A percentile compares a stretch with the other conserved stretches of the same genome.
These are phyloP conservation scores for Solanum chiquidenum DNA, from an alignment of 257 asterid species.

Conservation along the genomic window DNA sequence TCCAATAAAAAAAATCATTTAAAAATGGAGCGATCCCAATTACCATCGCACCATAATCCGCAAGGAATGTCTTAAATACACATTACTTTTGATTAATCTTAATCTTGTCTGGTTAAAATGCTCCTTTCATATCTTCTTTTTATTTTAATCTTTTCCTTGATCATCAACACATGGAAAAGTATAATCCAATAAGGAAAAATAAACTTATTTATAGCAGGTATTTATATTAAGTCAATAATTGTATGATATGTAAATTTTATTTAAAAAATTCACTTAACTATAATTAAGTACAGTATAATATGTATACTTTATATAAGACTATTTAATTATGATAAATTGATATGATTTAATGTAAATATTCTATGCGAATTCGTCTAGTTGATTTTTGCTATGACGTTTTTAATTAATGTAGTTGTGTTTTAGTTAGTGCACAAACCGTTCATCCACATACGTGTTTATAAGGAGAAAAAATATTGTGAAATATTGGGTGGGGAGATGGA, in stretches of 20 bases:
- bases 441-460: neutral
- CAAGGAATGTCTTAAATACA: conserved; percentile 18
- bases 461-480: neutral
- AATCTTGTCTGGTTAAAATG: conserved; percentile 7
- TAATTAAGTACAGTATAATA: neutral
- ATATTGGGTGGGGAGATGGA: neutral
- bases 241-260: neutral
- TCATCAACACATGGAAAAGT: conserved; percentile 4
- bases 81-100: neutral
- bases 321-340: neutral
- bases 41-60: neutral
- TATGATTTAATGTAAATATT: neutral
- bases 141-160: neutral
- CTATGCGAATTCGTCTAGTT: neutral
- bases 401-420: neutral
- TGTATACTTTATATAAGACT: neutral
- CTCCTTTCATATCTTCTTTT: conserved; percentile 9
- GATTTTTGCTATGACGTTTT: neutral
- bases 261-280: neutral
- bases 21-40: neutral
- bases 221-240: neutral
- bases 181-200: neutral
- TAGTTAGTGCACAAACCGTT: neutral
- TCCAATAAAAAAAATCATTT: no score
- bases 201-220: neutral